Percentiles rank a stretch among this genome's conserved stretches.
Evolutionary conservation across 2,329 filamentous ascomycete genomes (phyloP).

Genomic region (Talaromyces atroroseus): DNA sequence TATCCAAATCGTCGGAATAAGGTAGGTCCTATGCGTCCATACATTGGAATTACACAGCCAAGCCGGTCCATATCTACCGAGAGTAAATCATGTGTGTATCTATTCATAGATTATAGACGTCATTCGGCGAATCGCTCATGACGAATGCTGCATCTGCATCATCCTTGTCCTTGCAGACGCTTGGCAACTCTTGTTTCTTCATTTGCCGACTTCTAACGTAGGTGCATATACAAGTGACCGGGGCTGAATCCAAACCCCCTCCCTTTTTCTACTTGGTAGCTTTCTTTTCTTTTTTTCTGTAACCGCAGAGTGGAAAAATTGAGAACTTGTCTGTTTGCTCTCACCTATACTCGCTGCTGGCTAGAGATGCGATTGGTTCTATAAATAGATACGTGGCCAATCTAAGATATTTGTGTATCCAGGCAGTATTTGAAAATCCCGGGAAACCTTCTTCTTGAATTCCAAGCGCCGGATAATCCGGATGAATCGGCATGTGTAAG

Average conservation of each 20-base stretch:
- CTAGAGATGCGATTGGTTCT: background rate
- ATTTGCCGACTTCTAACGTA: background rate
- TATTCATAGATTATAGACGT: background rate
- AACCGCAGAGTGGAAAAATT: background rate
- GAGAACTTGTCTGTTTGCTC: too few relatives aligned
- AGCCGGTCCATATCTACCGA: background rate
- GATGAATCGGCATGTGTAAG: background rate
- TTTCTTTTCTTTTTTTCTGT: background rate
- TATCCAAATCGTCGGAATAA: background rate
- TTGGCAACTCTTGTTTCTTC: slow-evolving; percentile 1
- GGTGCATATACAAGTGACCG: background rate
- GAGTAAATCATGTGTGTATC: background rate
- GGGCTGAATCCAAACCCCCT: background rate
- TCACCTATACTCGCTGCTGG: too few relatives aligned
- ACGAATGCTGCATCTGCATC: background rate
- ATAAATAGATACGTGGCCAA: background rate
- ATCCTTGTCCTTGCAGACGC: background rate
- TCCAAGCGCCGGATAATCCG: too few relatives aligned
- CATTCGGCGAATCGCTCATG: background rate
- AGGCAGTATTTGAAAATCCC: too few relatives aligned
- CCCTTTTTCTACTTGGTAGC: background rate
- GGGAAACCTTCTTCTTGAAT: background rate
- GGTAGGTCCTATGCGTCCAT: background rate
- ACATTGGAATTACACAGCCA: background rate
- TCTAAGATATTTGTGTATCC: background rate